Evolutionary conservation across 2,329 filamentous ascomycete genomes (phyloP), one percentile per base, ranked within the genome.

Genomic region (Sporothrix brunneoviolacea): DNA sequence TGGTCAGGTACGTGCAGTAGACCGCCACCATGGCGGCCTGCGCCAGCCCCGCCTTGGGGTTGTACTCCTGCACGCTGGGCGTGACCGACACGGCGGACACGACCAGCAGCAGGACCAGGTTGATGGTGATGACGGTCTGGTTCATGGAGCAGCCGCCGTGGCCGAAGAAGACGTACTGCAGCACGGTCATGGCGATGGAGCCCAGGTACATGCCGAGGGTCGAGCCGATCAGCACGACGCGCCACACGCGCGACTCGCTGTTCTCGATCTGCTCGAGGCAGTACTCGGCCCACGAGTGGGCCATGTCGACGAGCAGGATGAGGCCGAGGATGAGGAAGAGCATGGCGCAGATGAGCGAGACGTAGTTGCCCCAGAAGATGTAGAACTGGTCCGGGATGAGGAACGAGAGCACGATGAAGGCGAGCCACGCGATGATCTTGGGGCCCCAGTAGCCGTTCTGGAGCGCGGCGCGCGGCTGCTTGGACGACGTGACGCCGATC

Each of bases 391-490:
- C 91, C 15, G 93, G 93, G 51, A 98, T 96, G 62, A 98, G 81
- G 74, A 97, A 98, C 22, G 91, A 95, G 52, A 95, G 65, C 53
- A 96, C 88, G 54, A 97, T 83, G 58, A 97, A 80, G 13, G 76
- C 82, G 44, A 96, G 65, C 93, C 93, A 98, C 47, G 83, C 81
- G 54, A 96, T 80, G 52, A 98, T 78, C 72, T 98, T 98, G 40
- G 93, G 93, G 2, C 91, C 93, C 93, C 93, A 98, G 69, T 89
- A 98, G n/a, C 91, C 93, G 70, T 98, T 98, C 65, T 98, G 93
- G 48, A 98, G 79, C 16, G 82, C 79, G 2, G 93, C 91, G 57
- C 93, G 85, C 39, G 86, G 86, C 65, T 95, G 87, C 67, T 88
- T 93, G 21, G 91, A 93, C 42, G 83, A 89, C 48, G 80, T 82